Evolutionary conservation across 2,329 filamentous ascomycete genomes (phyloP), one percentile per base, ranked within the genome.

Genomic region (Colletotrichum aenigma): DNA sequence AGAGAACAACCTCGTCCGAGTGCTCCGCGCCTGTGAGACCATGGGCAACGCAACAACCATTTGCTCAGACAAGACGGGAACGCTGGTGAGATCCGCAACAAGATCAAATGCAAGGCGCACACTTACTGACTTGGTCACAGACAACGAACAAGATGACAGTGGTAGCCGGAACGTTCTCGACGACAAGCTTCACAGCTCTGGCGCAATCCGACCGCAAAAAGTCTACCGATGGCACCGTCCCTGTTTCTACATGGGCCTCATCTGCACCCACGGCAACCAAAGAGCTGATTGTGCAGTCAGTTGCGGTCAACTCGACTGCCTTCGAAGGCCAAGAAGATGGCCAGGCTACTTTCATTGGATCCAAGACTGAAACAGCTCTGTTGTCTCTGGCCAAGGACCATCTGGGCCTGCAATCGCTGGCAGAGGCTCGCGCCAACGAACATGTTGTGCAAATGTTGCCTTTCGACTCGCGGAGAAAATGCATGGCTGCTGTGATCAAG

Each of bases 61-160:
- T 66, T 96, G 94, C 84, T 96, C 94, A 3, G 94, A 95, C 81
- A 94, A 94, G 83, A 94, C 92, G 6, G 92, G 92, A 70, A 94
- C 92, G 13, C 83, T 94, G 43, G 43, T 52, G 43, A 21, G 43
- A 52, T 52, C 12, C n/a, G 43, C 43, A 52, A 10, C 10, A 52
- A 52, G 5, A 21, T 13, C n/a, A 7, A 52, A 21, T 24, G 10
- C 12, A 4, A 24, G 43, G 43, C n/a, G 43, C 6, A 7, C 43
- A 21, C 43, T 21, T 13, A 52, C 43, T 52, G 43, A 52, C n/a
- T 52, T 21, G n/a, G n/a, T 7, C n/a, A 7, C n/a, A 52, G 18
- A 85, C 84, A 0, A 92, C 94, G 75, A 94, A 94, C 80, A 93
- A 93, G 82, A 94, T 94, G 93, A 93, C 92, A 0, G 93, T 95